Percentiles rank a stretch among this genome's conserved stretches.
These are phyloP conservation scores for Fusarium tanahbumbuense DNA, from an alignment of 2,329 filamentous ascomycete genomes.

Conservation along the genomic window DNA sequence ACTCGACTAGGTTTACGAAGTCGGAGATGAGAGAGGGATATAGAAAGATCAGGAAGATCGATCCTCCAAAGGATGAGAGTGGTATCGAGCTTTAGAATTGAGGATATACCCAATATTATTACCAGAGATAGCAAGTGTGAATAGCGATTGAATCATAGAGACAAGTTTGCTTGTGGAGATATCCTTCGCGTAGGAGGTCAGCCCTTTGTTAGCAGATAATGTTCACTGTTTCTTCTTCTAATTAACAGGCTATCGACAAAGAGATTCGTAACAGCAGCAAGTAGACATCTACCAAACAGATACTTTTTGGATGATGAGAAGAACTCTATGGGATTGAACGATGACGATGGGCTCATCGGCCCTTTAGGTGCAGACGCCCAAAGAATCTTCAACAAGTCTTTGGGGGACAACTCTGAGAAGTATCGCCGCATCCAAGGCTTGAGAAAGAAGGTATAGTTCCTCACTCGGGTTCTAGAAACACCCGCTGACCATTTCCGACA, in stretches of 20 bases:
- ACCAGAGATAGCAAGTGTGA: not conserved
- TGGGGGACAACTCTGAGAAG: conserved; percentile 4
- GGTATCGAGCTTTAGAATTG: not conserved
- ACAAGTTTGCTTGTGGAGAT: not conserved
- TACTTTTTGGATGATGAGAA: too few relatives aligned
- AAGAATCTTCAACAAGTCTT: not conserved
- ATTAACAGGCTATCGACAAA: not conserved
- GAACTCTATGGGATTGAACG: too few relatives aligned
- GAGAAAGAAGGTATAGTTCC: conserved; percentile 13
- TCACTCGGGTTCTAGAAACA: fast-evolving
- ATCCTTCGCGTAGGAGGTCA: not conserved
- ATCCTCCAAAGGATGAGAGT: not conserved
- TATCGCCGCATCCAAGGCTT: conserved; percentile 18
- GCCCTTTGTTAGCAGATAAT: not conserved
- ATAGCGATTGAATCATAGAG: not conserved
- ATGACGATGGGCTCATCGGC: too few relatives aligned
- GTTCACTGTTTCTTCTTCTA: not conserved
- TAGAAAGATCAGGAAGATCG: conserved; percentile 20
- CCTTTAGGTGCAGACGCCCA: not conserved
- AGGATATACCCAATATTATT: not conserved
- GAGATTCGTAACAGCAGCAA: not conserved
- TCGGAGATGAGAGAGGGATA: conserved; percentile 24
- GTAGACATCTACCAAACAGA: not conserved
- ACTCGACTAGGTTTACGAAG: conserved; percentile 21
- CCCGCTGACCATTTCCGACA: conserved; percentile 30